Evolutionary conservation across 164 flowering plant species (phyloP), one percentile per base, ranked within the genome.

Genomic region (Litsea cubeba): DNA sequence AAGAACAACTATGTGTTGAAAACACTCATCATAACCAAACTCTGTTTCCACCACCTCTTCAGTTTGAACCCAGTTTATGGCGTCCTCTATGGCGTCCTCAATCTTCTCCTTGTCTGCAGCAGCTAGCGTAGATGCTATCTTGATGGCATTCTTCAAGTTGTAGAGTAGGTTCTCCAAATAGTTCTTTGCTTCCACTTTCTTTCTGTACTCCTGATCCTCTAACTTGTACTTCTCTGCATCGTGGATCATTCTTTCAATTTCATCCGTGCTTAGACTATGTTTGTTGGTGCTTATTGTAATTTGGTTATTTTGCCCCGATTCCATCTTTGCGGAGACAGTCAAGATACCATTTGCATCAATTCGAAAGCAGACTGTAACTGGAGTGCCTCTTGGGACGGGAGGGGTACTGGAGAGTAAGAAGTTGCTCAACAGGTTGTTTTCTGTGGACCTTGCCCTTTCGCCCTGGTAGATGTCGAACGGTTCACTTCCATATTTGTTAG

Each of bases 241-340:
- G 51, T 82, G 83, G 1, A 88, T 85, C 90, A 88, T 81, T 78
- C 79, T 88, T 77, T 85, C 87, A 20, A 87, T 87, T 54, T 87
- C 89, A 3, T 87, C 88, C 81, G 86, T 85, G 23, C 86, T 82
- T 79, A 88, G 65, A 69, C 92, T 84, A 2, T 89, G 89, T 79
- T 84, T 84, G 82, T 86, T 87, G 32, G 85, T 87, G n/a, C 89
- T 86, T 62, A 88, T 88, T 5, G 87, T 86, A 67, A 88, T 88
- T 80, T 85, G 81, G 83, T 87, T 86, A 79, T 83, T 87, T 77
- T 83, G 84, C 0, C 92, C 90, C 0, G 90, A 83, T 25, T 85
- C 84, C 77, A 83, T 84, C 76, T 83, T 87, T 0, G 87, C 92
- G 3, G 90, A 86, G 63, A 88, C 90, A 76, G 84, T 87, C 75